phyloP scores from a whole-genome alignment of 257 asterid species.

The Vinca minor region DNA sequence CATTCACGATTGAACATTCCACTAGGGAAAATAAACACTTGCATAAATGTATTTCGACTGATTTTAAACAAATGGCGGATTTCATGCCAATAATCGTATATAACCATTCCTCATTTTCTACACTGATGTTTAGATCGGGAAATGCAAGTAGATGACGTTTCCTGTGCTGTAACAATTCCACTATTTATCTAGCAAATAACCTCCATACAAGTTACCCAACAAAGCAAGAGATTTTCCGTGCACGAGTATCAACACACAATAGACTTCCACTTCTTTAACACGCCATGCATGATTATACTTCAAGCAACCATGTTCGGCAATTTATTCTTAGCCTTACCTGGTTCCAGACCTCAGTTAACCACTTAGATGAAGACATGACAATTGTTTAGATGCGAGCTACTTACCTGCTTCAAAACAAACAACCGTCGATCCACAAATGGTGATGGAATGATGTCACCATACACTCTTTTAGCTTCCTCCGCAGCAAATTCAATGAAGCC shows the following conservation, averaged over 20 bases:
- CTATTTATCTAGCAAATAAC: not conserved
- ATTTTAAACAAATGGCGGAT: not conserved
- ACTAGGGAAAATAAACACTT: not conserved
- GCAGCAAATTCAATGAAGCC: conserved; percentile 86
- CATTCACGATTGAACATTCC: not conserved
- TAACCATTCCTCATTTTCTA: not conserved
- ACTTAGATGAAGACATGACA: not conserved
- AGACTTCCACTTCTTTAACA: not conserved
- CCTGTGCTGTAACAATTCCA: not conserved
- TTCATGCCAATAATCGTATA: not conserved
- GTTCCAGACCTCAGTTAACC: not conserved
- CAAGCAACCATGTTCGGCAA: not conserved
- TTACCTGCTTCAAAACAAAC: conserved; percentile 88
- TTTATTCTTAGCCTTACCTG: not conserved
- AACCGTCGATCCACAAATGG: conserved; percentile 84
- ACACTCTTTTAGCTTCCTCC: conserved; percentile 91
- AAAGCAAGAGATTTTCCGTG: not conserved
- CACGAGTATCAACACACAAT: not conserved
- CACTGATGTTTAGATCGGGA: not conserved
- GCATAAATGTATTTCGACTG: not conserved
- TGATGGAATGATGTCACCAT: conserved; percentile 92
- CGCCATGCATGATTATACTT: not conserved
- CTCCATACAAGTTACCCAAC: not conserved
- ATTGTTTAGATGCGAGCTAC: not conserved
- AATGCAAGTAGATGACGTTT: not conserved